Percentiles rank a stretch among this genome's conserved stretches.
These are phyloP conservation scores for Termitomyces sp. DNA, from an alignment of 768 basidiomycete species.

Conservation along the genomic window DNA sequence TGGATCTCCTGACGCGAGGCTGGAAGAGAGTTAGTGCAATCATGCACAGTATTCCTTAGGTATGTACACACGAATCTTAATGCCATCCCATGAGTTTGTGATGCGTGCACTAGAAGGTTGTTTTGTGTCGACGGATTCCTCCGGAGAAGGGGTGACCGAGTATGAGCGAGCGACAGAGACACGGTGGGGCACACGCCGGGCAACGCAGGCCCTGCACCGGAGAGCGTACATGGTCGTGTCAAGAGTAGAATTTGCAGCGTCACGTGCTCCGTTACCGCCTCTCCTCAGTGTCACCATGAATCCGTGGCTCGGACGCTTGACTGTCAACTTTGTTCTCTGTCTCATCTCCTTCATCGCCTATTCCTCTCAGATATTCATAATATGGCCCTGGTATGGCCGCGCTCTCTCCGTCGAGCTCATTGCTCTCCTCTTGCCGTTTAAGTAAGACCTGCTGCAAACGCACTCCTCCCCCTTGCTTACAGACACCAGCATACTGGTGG, in stretches of 20 bases:
- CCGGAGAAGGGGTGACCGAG: constrained; percentile 3
- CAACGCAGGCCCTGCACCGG: constrained; percentile 6
- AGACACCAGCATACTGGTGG: constrained; percentile 60
- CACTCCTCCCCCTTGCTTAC: constrained; percentile 8
- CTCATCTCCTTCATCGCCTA: constrained; percentile 87
- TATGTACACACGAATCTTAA: constrained; percentile 32
- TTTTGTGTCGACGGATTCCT: neutral
- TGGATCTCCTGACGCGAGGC: constrained; percentile 17
- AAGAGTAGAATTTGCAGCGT: constrained; percentile 4
- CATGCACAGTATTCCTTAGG: neutral
- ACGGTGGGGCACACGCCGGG: constrained; percentile 1
- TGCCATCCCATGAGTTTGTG: constrained; percentile 19
- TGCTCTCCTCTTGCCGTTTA: constrained; percentile 82
- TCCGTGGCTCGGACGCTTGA: constrained; percentile 51
- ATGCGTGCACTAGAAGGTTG: constrained; percentile 13
- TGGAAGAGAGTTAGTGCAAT: neutral
- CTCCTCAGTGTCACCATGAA: constrained; percentile 23
- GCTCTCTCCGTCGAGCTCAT: constrained; percentile 72
- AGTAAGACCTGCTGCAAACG: constrained; percentile 47
- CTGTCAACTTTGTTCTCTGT: constrained; percentile 65
- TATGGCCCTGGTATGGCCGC: constrained; percentile 90
- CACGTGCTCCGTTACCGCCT: constrained; percentile 3
- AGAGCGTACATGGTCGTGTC: constrained; percentile 10
- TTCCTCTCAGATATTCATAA: constrained; percentile 84
- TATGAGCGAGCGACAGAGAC: constrained; percentile 5